phyloP scores from a whole-genome alignment of 164 flowering plant species.

The Platanus orientalis region DNA sequence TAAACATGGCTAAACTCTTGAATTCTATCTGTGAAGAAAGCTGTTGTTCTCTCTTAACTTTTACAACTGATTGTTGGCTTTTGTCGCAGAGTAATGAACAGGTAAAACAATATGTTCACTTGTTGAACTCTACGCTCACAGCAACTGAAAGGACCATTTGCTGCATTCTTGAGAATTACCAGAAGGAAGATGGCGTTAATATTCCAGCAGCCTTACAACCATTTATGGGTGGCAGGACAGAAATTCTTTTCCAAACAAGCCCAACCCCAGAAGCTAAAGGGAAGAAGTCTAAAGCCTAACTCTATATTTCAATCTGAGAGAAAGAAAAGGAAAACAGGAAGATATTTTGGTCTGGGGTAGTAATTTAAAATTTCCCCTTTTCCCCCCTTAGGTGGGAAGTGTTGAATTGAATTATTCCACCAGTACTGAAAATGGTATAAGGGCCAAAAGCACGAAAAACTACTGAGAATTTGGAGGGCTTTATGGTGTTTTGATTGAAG shows the following conservation, averaged over 20 bases:
- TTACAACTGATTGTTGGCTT: background rate
- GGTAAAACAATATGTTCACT: constrained; percentile 73
- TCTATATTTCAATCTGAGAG: too few relatives aligned
- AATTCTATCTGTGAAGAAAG: background rate
- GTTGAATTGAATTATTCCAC: too few relatives aligned
- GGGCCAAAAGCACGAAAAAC: too few relatives aligned
- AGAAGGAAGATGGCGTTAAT: constrained; percentile 82
- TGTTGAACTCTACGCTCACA: constrained; percentile 89
- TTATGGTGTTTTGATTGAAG: too few relatives aligned
- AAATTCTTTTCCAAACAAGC: constrained; percentile 60
- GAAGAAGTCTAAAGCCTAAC: constrained; percentile 51
- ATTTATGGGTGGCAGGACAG: constrained; percentile 76
- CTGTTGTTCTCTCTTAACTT: background rate
- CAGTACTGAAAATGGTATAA: too few relatives aligned
- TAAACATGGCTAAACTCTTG: too few relatives aligned
- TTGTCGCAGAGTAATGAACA: constrained; percentile 70
- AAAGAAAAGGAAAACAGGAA: background rate
- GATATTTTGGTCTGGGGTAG: background rate
- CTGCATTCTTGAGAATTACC: constrained; percentile 90
- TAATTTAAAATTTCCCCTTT: too few relatives aligned
- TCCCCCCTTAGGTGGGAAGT: too few relatives aligned
- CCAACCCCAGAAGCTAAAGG: constrained; percentile 55
- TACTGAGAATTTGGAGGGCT: too few relatives aligned
- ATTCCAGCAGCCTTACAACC: constrained; percentile 58
- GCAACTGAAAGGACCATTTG: constrained; percentile 98